Base-by-base conservation (phyloP, 805 yeast species). In the Ogataea polymorpha region DNA sequence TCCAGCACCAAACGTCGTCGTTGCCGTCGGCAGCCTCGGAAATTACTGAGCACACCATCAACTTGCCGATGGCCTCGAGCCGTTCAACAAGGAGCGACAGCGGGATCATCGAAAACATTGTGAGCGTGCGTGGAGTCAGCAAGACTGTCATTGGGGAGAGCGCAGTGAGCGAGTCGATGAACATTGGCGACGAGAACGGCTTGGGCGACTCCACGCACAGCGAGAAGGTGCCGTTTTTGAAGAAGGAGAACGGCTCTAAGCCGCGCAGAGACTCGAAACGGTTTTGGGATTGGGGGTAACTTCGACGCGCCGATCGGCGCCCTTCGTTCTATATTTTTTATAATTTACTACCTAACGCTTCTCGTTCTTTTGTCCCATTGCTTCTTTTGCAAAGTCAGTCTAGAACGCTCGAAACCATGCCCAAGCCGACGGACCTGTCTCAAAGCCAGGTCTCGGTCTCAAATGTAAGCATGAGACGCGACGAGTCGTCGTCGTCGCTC, bases 91-190 rank as follows among this genome's bases (percentile, higher is more conserved):
- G 42, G 34, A 47, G 57, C 33, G 73, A 81, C 9, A 80, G 80
- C 13, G 82, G 91, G 7, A 80, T 88, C 39, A 75, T 86, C 40
- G 96, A 88, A 63, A 79, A 86, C 29, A 82, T 88, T 13, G 79
- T 88, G n/a, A 84, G 82, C 37, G 84, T 84, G 20, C 80, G 82
- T 56, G 96, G 96, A 39, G 85, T 86, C 15, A 80, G 79, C 53
- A 88, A 88, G 68, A 87, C 95, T 3, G 85, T 88, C 46, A 87
- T 88, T 54, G 91, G 84, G 53, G 82, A 75, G 31, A 56, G 55
- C 47, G 74, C 67, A 41, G 67, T 69, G 29, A 79, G 76, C 16
- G 66, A 62, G 28, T 21, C 39, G 14, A 17, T 31, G 32, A 27
- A 27, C 31, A 31, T 34, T 30, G 35, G 23, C 24, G 40, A 32